Base-by-base conservation (phyloP, 2,329 filamentous ascomycete species). In the Fonsecaea erecta region DNA sequence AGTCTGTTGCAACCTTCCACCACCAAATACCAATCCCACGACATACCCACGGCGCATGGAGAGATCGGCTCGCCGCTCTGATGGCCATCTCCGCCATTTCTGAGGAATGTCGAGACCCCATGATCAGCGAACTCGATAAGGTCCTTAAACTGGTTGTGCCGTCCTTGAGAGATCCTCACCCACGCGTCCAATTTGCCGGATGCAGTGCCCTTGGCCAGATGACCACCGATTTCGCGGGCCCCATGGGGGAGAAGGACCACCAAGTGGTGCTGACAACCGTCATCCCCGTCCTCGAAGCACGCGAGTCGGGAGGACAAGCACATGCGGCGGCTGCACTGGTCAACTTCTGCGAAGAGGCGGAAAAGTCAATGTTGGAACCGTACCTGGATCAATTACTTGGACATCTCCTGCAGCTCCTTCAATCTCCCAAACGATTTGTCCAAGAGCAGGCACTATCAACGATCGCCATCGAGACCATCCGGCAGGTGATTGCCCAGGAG, bases 31-130 rank as follows among this genome's bases (percentile, higher is more conserved):
- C 12, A 1, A 40, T 40, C 16, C 1, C 16, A 4, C 16, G 43
- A 8, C 4, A 24, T 9, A 8, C 8, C 43, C 43, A 48, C 9
- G 21, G 21, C 43, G 18, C 11, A 12, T 99, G 95, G 95, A 88
- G 92, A 74, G 95, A 99, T 77, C 88, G 94, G 68, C 95, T 99
- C 77, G 95, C 95, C 34, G 95, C 95, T 53, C 86, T 99, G 59
- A 99, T 99, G 95, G 95, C 95, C 26, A 97, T 99, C 67, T 98
- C 94, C 2, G 95, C 95, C 70, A 99, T 99, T 69, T 98, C 95
- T 0, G 95, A 99, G 78, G 95, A 95, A 40, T 99, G 95, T 75
- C 89, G 93, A 65, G 94, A 98, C 28, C 84, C 97, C 68, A 99
- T 99, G 95, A 85, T 97, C 70, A 91, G 91, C 48, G 95, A 99